Conservation (phyloP, 768 basidiomycete species). For the Tylopilus felleus region DNA sequence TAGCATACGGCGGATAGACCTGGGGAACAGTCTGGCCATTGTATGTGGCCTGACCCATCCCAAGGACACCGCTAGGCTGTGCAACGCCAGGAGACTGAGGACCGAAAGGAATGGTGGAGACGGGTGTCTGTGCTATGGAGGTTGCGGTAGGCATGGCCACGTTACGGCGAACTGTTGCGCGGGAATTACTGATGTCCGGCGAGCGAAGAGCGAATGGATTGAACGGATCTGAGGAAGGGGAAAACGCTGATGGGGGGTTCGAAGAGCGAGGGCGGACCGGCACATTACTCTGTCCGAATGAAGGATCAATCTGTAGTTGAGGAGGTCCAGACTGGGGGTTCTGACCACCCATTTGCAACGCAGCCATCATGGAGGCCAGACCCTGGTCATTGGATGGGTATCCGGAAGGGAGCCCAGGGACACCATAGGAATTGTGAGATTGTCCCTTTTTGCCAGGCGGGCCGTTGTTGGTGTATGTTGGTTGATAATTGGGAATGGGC, state of each 20-base stretch:
- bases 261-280: constrained; percentile 46
- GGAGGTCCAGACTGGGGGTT: constrained; percentile 78
- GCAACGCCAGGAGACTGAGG: constrained; percentile 59
- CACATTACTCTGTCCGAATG: constrained; percentile 44
- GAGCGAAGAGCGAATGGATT: constrained; percentile 54
- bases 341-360: constrained; percentile 86
- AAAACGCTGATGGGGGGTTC: constrained; percentile 45
- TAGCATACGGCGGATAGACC: constrained; percentile 70
- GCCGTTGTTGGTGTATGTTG: constrained; percentile 63
- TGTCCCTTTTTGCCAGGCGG: constrained; percentile 58
- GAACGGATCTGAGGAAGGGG: constrained; percentile 53
- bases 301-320: constrained; percentile 68
- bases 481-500: constrained; percentile 84
- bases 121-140: constrained; percentile 24
- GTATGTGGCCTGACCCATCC: constrained; percentile 67
- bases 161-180: constrained; percentile 46
- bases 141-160: constrained; percentile 33
- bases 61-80: constrained; percentile 55
- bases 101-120: constrained; percentile 47
- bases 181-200: constrained; percentile 50
- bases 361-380: constrained; percentile 90
- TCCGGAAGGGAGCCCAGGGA: constrained; percentile 74
- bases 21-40: constrained; percentile 57
- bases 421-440: constrained; percentile 53
- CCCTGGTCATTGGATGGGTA: constrained; percentile 83